Conservation (phyloP, 2,329 filamentous ascomycete genomes). For the Ceratocystis papillata region DNA sequence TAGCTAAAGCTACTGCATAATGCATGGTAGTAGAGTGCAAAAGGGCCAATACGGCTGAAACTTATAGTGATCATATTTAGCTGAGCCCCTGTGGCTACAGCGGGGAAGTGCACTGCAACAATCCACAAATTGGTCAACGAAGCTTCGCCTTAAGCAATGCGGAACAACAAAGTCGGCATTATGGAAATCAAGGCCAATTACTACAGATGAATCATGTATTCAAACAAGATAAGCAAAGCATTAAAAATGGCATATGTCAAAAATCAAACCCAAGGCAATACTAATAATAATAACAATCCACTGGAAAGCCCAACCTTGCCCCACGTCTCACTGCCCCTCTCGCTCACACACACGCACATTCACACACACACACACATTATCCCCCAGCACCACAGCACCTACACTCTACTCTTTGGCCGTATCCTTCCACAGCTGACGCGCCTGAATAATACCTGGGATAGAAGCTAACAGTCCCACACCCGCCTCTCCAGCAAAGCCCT, state of each 20-base stretch:
- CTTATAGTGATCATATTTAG: background rate
- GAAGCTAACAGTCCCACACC: constrained; percentile 31
- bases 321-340: background rate
- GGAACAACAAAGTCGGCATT: background rate
- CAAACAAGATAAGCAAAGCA: background rate
- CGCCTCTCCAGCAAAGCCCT: constrained; percentile 39
- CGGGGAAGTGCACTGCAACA: background rate
- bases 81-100: background rate
- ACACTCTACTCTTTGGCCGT: constrained; percentile 26
- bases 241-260: constrained; percentile 1
- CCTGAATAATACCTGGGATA: constrained; percentile 34
- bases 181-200: background rate
- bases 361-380: too few relatives aligned
- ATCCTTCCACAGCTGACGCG: constrained; percentile 34
- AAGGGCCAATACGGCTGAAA: background rate
- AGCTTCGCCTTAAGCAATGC: background rate
- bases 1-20: background rate
- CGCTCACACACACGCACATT: background rate
- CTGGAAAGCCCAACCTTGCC: background rate
- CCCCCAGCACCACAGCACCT: too few relatives aligned
- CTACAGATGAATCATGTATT: background rate
- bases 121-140: too few relatives aligned
- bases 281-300: background rate
- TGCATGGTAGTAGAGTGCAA: too few relatives aligned
- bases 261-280: background rate